Evolutionary conservation across 345 rosid species (phyloP), one percentile per base, ranked within the genome.

Genomic region (Euphorbia lathyris): DNA sequence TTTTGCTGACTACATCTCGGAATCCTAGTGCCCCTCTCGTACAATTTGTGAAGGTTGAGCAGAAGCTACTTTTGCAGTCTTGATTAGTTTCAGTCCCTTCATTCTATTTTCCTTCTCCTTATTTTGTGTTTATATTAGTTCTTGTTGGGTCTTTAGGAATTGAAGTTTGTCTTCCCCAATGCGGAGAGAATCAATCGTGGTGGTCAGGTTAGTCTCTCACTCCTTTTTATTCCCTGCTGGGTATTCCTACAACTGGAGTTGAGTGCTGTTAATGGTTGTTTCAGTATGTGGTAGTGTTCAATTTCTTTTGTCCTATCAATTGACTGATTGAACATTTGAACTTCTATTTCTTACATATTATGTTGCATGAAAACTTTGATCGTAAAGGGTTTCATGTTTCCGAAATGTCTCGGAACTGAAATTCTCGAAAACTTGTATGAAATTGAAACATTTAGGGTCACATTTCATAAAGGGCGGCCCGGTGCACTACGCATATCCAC

Each of bases 21-120:
- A 77, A 92, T 80, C 97, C 97, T 4, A 92, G 93, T 87, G 87
- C 90, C 63, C 92, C 97, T 2, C 93, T 95, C 30, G 65, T 81
- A 2, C 90, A 86, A 52, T 95, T 92, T 67, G 86, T 85, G 8
- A 90, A 92, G 99, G 97, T 90, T 61, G 12, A n/a, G 23, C 10
- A 10, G 4, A 42, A 8, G 1, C 9, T 5, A 13, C 11, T 4
- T 26, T 57, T 9, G 4, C 19, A 34, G 9, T 23, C 16, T 23
- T 61, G n/a, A n/a, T 61, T 61, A 17, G 13, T 36, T 19, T 19
- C 1, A 32, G 1, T 34, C 19, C 23, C 23, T 16, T 3, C 26
- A 3, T 36, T 36, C 11, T 61, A n/a, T 61, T 36, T 29, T 30
- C n/a, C 1, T 55, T 9, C 10, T 25, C 0, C 10, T 25, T 58